Evolutionary conservation across 1,284 basidiomycete species (phyloP), one percentile per base, ranked within the genome.

Genomic region (Cronartium quercuum): DNA sequence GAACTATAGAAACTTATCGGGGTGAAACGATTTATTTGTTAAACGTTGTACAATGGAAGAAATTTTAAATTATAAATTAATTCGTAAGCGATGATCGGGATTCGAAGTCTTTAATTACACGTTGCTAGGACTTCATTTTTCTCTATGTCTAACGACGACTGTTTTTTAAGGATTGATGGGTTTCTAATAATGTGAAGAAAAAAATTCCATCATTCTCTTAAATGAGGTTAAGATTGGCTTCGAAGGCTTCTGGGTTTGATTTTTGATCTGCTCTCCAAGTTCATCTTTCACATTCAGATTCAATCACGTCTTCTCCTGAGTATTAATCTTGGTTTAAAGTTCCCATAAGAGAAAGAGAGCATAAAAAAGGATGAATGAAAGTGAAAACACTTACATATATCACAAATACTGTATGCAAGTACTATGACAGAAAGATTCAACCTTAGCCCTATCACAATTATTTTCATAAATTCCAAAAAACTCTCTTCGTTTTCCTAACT

Each of bases 51-150:
- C 5, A 29, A 24, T 55, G 40, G 34, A 15, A 61, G 2, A 2
- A 37, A 4, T 4, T 13, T 47, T 3, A 38, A 37, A n/a, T n/a
- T n/a, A n/a, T 10, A 38, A 35, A 29, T 35, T 37, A 62, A 71
- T 62, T 62, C 65, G 69, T 82, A 82, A 40, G 83, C 83, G 7
- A 84, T 77, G 76, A 84, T 79, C 9, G 80, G 79, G 24, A 84
- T 81, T 6, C 80, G 79, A 37, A 82, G 79, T 76, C 82, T 79
- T 41, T n/a, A n/a, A n/a, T 79, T 78, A 69, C 83, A 83, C 6
- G 81, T 79, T 5, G 79, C 80, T 51, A 84, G 79, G 12, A 84
- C 81, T 13, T 82, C 84, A 60, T 82, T 81, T 0, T 81, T 75
- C 77, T 82, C 83, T 57, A 83, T 83, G 64, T 83, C 82, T 51